A percentile compares a stretch with the other conserved stretches of the same genome.
phyloP scores from a whole-genome alignment of 2,329 filamentous ascomycete species.

The Exutisphaerella laricina region DNA sequence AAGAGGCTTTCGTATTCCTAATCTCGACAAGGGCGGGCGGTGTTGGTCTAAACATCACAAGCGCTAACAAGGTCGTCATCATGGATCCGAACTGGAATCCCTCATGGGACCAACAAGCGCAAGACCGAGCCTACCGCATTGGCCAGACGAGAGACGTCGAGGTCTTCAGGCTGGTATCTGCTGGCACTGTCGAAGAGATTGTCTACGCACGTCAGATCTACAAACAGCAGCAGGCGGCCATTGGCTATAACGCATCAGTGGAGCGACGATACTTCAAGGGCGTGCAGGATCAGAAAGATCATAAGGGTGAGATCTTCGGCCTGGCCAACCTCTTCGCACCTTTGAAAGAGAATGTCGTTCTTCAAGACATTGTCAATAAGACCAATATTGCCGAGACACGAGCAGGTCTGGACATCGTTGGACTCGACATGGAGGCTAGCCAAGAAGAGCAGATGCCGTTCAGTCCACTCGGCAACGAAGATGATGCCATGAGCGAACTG shows the following conservation, averaged over 20 bases:
- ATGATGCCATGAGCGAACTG: slow-evolving; percentile 67
- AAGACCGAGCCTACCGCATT: slow-evolving; percentile 93
- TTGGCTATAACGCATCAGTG: slow-evolving; percentile 86
- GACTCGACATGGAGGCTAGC: slow-evolving; percentile 67
- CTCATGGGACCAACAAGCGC: slow-evolving; percentile 86
- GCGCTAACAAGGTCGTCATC: slow-evolving; percentile 96
- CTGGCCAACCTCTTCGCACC: slow-evolving; percentile 81
- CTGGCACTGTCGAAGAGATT: slow-evolving; percentile 93
- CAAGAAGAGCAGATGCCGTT: slow-evolving; percentile 45
- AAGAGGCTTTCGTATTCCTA: slow-evolving; percentile 85
- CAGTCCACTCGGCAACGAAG: slow-evolving; percentile 43
- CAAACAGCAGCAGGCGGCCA: slow-evolving; percentile 98
- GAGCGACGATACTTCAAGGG: slow-evolving; percentile 95
- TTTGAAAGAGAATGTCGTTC: slow-evolving; percentile 68
- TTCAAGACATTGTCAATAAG: slow-evolving; percentile 96
- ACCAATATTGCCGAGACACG: slow-evolving; percentile 94
- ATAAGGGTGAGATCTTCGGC: slow-evolving; percentile 93
- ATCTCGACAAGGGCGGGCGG: slow-evolving; percentile 93
- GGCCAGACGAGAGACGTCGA: slow-evolving; percentile 90
- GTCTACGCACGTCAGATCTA: slow-evolving; percentile 97
- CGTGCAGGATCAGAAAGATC: slow-evolving; percentile 73
- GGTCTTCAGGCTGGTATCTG: slow-evolving; percentile 84
- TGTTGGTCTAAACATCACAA: slow-evolving; percentile 92
- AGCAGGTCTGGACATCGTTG: slow-evolving; percentile 73
- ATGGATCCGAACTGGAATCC: slow-evolving; percentile 99